These are phyloP conservation scores for Trichosanthes cucumerina DNA, from an alignment of 306 rosid species.

Conservation along the genomic window DNA sequence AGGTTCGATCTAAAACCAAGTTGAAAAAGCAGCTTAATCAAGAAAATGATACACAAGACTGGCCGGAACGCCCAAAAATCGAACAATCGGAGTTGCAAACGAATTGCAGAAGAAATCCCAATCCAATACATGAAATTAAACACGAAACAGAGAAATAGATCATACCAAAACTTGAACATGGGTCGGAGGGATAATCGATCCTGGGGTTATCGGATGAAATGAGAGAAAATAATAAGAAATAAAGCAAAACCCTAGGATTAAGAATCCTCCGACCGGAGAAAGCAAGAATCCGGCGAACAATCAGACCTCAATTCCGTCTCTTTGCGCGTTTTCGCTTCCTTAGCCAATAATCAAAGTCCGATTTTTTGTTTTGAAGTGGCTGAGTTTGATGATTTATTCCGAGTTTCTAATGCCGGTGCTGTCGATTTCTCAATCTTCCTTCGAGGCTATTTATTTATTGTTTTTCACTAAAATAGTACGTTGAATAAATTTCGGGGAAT, in stretches of 20 bases:
- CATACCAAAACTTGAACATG: conserved; percentile 85
- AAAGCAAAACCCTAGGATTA: conserved; percentile 14
- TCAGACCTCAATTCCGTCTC: not conserved
- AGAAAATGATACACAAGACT: not conserved
- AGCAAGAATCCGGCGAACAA: conserved; percentile 3
- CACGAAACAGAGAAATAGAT: not conserved
- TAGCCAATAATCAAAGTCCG: not conserved
- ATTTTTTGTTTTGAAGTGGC: not conserved
- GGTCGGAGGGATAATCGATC: conserved; percentile 12
- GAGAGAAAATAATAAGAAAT: not conserved
- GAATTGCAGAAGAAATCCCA: conserved; percentile 5
- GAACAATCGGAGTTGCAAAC: not conserved
- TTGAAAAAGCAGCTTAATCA: not conserved
- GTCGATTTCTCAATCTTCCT: not conserved
- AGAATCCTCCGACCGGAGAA: not conserved
- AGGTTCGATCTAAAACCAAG: not conserved
- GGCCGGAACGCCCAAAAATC: not conserved
- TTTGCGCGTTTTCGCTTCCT: not conserved
- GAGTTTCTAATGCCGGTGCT: not conserved
- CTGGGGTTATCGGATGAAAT: conserved; percentile 12
- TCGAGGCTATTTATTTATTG: not conserved
- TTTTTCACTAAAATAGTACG: not conserved
- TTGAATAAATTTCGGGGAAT: not conserved
- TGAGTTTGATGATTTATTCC: not conserved
- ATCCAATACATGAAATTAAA: not conserved